phyloP scores from a whole-genome alignment of 1,284 basidiomycete genomes.

The Trametes sp. region DNA sequence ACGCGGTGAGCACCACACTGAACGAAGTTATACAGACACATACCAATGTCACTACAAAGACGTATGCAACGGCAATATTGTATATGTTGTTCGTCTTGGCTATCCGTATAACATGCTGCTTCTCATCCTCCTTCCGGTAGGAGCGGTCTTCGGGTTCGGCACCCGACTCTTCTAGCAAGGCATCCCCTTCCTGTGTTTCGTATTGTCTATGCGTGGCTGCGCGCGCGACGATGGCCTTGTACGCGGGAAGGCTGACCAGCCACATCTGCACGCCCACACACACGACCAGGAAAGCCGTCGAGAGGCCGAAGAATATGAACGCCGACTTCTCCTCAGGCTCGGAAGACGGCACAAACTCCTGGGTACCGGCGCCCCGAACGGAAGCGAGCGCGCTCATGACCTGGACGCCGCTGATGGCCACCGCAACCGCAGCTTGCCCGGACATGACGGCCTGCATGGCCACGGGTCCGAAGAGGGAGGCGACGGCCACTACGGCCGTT shows the following conservation, averaged over 20 bases:
- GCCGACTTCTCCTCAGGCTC: conserved; percentile 65
- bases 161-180: conserved; percentile 18
- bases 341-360: conserved; percentile 42
- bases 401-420: conserved; percentile 76
- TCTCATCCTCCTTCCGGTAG: conserved; percentile 30
- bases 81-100: conserved; percentile 71
- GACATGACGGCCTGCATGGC: conserved; percentile 77
- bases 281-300: conserved; percentile 67
- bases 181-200: conserved; percentile 10
- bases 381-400: conserved; percentile 68
- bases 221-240: conserved; percentile 55
- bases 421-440: conserved; percentile 80
- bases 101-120: conserved; percentile 54
- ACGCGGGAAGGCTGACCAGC: conserved; percentile 64
- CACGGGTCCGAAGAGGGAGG: conserved; percentile 73
- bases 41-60: conserved; percentile 84
- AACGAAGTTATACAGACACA: conserved; percentile 35
- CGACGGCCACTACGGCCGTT: conserved; percentile 72
- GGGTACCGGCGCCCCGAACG: conserved; percentile 46
- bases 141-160: conserved; percentile 10
- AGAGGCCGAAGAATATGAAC: conserved; percentile 74
- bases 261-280: conserved; percentile 61
- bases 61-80: conserved; percentile 78
- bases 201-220: conserved; percentile 42
- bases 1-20: conserved; percentile 2